Evolutionary conservation across 441 rosid genomes (phyloP), one percentile per base, ranked within the genome.

Genomic region (Raphanus hybrid): DNA sequence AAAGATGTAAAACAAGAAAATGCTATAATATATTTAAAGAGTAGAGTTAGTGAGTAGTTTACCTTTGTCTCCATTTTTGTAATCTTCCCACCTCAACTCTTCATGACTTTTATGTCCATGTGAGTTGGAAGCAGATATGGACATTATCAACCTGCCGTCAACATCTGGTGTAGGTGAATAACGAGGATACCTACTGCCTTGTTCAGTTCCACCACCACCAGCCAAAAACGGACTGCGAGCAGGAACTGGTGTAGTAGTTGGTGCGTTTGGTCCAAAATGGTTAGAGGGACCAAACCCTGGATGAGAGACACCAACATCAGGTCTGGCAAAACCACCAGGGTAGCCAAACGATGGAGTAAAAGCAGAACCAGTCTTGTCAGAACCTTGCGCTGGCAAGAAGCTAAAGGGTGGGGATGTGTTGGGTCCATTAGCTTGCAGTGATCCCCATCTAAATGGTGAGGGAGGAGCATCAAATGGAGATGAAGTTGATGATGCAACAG

Each of bases 41-140:
- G 4, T 48, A 15, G 16, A 65, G 50, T 59, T 3, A 60, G 11
- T 48, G 5, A 4, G 4, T 16, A 20, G 55, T 58, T 58, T 54
- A 76, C 79, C 79, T 69, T 52, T 76, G 65, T 10, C 58, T 37
- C 70, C 75, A 7, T 16, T 8, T 8, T 76, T 15, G 65, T 76
- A 63, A 54, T 69, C 75, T 37, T 76, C 70, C 80, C 80, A 76
- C 50, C 75, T 62, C 35, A 70, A n/a, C 18, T 76, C 75, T 26
- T 76, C 80, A 70, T 70, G 75, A 41, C 59, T 76, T 54, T 76
- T 76, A 62, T 62, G 34, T 15, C 0, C 64, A 63, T 37, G 10
- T 1, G 64, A 3, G 2, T 9, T 0, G 45, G 79, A 69, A 3
- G 79, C 79, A 76, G 79, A 62, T 69, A 76, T 62, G 45, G 79